Evolutionary conservation across 2,329 filamentous ascomycete genomes (phyloP).

Genomic region (Alternaria sp.): DNA sequence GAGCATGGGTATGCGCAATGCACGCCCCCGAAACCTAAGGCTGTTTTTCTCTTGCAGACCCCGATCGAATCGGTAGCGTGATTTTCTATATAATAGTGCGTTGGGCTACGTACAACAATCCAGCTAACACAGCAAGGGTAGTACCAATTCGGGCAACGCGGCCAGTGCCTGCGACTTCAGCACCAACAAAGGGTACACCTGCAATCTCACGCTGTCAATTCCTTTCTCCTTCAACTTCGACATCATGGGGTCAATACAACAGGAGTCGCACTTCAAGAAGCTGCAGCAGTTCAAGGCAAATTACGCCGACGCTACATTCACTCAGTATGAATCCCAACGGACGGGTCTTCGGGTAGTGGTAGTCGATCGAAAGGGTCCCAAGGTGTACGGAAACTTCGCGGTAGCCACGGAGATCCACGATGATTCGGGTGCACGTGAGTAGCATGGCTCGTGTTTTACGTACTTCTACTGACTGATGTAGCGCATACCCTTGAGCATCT

Average conservation of each 20-base stretch:
- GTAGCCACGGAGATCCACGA: constrained; percentile 97
- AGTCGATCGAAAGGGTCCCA: constrained; percentile 91
- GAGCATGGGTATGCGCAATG: neutral
- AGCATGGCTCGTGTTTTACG: neutral
- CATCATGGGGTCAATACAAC: constrained; percentile 40
- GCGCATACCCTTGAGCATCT: constrained; percentile 61
- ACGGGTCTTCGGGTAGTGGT: constrained; percentile 96
- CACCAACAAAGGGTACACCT: constrained; percentile 3
- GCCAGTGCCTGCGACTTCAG: constrained; percentile 6
- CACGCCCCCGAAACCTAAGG: neutral
- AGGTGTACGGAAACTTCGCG: constrained; percentile 86
- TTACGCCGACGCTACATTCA: constrained; percentile 86
- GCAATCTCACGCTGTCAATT: neutral
- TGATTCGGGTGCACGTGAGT: constrained; percentile 80
- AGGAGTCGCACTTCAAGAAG: constrained; percentile 73
- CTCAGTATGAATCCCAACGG: constrained; percentile 92
- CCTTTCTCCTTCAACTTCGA: constrained; percentile 9
- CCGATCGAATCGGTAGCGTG: neutral
- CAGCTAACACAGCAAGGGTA: constrained; percentile 41
- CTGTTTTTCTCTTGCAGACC: neutral
- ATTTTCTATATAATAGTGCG: neutral
- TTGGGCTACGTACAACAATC: neutral
- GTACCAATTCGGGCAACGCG: constrained; percentile 38
- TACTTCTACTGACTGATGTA: constrained; percentile 22
- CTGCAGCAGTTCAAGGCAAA: constrained; percentile 86